Conservation (phyloP, 306 rosid species). For the Carpinus viminea region DNA sequence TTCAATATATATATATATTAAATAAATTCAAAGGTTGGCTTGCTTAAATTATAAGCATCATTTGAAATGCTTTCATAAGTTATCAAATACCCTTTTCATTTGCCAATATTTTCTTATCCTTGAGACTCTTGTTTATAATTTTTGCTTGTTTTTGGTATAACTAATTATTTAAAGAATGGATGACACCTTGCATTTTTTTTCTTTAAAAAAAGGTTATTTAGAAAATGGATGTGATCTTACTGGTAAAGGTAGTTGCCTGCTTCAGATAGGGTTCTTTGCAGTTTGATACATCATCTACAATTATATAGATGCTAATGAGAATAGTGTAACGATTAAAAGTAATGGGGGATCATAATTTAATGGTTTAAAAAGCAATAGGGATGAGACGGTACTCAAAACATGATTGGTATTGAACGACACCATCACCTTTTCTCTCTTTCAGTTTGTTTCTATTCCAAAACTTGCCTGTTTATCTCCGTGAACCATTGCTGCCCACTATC, state of each 20-base stretch:
- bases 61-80: neutral
- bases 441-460: no score
- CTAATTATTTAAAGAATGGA: neutral
- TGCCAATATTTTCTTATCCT: neutral
- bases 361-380: neutral
- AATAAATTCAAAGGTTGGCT: neutral
- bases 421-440: no score
- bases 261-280: neutral
- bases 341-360: neutral
- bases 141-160: neutral
- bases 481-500: no score
- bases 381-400: neutral
- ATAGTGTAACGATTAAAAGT: neutral
- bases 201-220: no score
- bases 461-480: no score
- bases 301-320: neutral
- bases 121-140: neutral
- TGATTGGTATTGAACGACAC: neutral
- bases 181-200: no score
- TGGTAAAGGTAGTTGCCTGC: neutral
- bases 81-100: neutral
- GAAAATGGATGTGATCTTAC: neutral
- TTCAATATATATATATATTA: neutral
- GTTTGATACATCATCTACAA: neutral
- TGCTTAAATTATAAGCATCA: neutral